Evolutionary conservation across 208 protist species (phyloP).

Genomic region (Leishmania turanica): DNA sequence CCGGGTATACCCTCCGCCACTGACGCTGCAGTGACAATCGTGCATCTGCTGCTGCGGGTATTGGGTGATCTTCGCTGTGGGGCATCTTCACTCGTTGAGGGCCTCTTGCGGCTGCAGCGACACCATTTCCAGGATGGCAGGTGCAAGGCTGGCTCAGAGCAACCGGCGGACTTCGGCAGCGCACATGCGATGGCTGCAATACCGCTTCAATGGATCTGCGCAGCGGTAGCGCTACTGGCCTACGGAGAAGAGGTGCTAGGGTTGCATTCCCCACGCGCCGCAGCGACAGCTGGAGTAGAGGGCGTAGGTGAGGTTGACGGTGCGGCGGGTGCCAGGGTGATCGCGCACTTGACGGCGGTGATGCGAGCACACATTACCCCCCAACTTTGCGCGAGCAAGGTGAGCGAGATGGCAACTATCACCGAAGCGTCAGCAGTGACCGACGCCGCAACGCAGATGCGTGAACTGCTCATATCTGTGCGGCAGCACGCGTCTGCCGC

Average conservation of each 20-base stretch:
- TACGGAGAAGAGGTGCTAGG: slow-evolving; percentile 23
- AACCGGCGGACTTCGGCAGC: background rate
- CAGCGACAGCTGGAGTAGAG: background rate
- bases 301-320: background rate
- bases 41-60: slow-evolving; percentile 15
- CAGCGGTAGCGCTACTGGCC: slow-evolving; percentile 14
- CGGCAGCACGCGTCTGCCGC: background rate
- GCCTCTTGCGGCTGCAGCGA: slow-evolving; percentile 6
- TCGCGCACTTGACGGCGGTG: slow-evolving; percentile 1
- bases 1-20: background rate
- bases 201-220: slow-evolving; percentile 18
- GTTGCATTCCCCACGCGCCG: background rate
- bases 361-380: slow-evolving; percentile 8
- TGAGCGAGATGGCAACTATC: background rate
- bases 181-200: slow-evolving; percentile 2
- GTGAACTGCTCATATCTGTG: slow-evolving; percentile 2
- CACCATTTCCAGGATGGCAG: background rate
- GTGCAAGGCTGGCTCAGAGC: background rate
- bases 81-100: slow-evolving; percentile 3
- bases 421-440: slow-evolving; percentile 1
- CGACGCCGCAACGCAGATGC: slow-evolving; percentile 9
- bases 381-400: background rate
- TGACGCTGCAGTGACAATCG: background rate
- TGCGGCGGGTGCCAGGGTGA: background rate
- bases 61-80: slow-evolving; percentile 16